These are phyloP conservation scores for Arthrobotrys megalospora DNA, from an alignment of 2,329 filamentous ascomycete genomes.

Conservation along the genomic window DNA sequence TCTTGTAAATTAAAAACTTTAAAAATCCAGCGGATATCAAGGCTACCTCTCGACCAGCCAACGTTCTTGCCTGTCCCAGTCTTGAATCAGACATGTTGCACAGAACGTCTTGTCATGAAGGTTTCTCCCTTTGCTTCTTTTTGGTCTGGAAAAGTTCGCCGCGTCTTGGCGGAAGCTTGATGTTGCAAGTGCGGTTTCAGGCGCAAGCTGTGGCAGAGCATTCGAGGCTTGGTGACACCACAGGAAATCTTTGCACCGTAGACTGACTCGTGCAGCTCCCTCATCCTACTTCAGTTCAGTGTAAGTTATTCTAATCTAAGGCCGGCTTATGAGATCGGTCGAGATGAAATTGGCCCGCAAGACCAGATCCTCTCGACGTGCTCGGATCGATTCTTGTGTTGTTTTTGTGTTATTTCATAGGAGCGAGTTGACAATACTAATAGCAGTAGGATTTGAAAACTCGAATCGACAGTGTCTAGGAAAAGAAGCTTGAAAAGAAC, in stretches of 20 bases:
- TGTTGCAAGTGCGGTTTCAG: constrained; percentile 23
- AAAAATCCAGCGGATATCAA: constrained; percentile 8
- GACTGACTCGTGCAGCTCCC: not conserved
- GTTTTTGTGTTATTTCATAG: constrained; percentile 8
- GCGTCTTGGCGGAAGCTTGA: constrained; percentile 31
- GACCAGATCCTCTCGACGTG: no score
- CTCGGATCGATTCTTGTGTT: not conserved
- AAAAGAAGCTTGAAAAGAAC: no score
- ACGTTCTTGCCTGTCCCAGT: not conserved
- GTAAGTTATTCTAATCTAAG: no score
- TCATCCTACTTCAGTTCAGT: not conserved
- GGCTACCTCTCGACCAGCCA: not conserved
- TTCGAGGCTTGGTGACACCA: not conserved
- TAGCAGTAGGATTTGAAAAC: no score
- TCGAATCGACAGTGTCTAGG: no score
- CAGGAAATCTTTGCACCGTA: not conserved
- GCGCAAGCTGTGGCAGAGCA: not conserved
- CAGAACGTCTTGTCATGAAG: constrained; percentile 8
- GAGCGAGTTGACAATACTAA: no score
- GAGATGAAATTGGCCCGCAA: no score
- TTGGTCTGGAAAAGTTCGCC: constrained; percentile 16
- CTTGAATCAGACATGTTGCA: constrained; percentile 22
- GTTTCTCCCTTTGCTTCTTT: constrained; percentile 11
- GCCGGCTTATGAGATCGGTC: no score
- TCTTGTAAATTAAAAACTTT: constrained; percentile 7